Conservation (phyloP, 192 early-diverging fungal species). For the Linnemannia elongata region DNA sequence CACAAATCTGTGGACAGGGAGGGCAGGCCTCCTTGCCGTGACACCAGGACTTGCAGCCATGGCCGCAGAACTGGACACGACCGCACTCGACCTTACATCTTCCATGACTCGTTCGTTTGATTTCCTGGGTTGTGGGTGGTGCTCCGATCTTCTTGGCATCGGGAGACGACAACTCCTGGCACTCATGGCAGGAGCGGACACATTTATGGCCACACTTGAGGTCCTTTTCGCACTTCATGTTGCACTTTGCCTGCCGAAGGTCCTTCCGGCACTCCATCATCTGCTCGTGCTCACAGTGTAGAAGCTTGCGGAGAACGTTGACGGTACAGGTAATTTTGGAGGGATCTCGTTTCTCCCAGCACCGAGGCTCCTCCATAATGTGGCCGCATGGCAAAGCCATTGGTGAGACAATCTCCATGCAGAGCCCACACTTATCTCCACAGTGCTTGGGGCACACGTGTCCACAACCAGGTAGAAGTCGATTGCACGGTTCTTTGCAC, state of each 20-base stretch:
- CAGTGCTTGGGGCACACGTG: slow-evolving; percentile 65
- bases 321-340: slow-evolving; percentile 27
- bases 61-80: slow-evolving; percentile 48
- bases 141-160: background rate
- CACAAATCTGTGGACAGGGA: slow-evolving; percentile 59
- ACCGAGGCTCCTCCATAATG: slow-evolving; percentile 22
- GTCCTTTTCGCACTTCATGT: slow-evolving; percentile 21
- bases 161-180: slow-evolving; percentile 34
- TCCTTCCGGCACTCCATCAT: slow-evolving; percentile 42
- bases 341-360: slow-evolving; percentile 33
- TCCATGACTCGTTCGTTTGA: slow-evolving; percentile 28
- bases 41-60: slow-evolving; percentile 24
- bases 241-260: slow-evolving; percentile 21
- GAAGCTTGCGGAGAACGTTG: slow-evolving; percentile 34
- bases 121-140: background rate
- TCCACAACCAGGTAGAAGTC: slow-evolving; percentile 54
- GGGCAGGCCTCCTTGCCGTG: slow-evolving; percentile 51
- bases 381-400: slow-evolving; percentile 48
- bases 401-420: slow-evolving; percentile 26
- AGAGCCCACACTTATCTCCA: slow-evolving; percentile 63
- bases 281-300: slow-evolving; percentile 58
- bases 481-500: slow-evolving; percentile 61
- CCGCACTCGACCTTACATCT: slow-evolving; percentile 58
- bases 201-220: slow-evolving; percentile 62
- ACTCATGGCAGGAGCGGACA: slow-evolving; percentile 50